Base-by-base conservation (phyloP, 306 rosid species). In the Quercus ilex region DNA sequence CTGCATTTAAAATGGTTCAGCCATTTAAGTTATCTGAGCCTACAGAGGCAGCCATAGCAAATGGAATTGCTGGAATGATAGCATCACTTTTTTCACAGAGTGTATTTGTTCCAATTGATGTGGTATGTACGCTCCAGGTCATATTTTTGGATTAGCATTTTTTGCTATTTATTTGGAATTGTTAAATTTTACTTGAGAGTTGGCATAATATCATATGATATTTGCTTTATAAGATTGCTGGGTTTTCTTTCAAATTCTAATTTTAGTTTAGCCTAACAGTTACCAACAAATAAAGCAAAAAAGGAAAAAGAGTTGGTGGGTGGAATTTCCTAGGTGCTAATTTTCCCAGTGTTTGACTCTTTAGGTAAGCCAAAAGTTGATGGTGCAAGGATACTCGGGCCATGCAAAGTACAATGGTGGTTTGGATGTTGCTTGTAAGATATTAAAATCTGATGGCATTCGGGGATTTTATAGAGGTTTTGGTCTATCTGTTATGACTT, bases 361-460 rank as follows among this genome's bases (percentile, higher is more conserved):
- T 78, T 83, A 94, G 98, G 81, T 92, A 84, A 94, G 98, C 83
- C 98, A 94, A 82, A 92, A 87, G 82, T 84, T 92, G 86, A 94
- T 92, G 98, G 97, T 94, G 77, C 98, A 94, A 90, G 98, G 98
- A 75, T 94, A 81, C 82, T 87, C 98, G 0, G 97, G 98, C 53
- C 90, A 94, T 74, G 75, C 87, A 52, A 87, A 72, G 76, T 92
- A 94, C 83, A 91, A 79, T 62, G 98, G 98, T 19, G 98, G 98
- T 69, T 71, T 92, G 83, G 98, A 94, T 79, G 97, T 94, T 82
- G 90, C 86, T 87, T 91, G 92, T 55, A 89, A 88, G 81, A 77
- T 94, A 69, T 6, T 94, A 77, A 88, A 83, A 83, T 73, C 89
- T 25, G 84, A 92, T 25, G 97, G 98, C 49, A 83, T 94, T 80